These are phyloP conservation scores for Miamiensis avidus DNA, from an alignment of 169 alveolate species.

Conservation along the genomic window DNA sequence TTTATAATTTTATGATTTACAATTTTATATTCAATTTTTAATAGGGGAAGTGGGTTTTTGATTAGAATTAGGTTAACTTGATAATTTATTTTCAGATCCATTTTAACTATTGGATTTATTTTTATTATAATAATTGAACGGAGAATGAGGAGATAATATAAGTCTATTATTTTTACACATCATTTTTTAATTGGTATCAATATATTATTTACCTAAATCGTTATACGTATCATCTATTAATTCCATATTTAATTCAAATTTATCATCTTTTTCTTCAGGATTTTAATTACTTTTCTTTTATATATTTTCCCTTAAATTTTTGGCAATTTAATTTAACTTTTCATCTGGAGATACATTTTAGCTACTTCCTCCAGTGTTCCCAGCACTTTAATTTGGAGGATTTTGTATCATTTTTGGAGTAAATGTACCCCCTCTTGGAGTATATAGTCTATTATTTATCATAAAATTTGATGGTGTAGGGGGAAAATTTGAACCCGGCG, in stretches of 20 bases:
- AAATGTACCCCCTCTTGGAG: neutral
- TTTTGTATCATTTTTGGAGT: neutral
- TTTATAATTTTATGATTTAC: no score
- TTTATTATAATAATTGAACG: neutral
- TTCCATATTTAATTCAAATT: conserved; percentile 16
- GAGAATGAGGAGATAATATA: conserved; percentile 15
- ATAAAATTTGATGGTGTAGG: neutral
- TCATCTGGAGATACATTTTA: neutral
- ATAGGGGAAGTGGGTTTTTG: no score
- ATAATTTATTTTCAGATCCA: no score
- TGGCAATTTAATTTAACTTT: neutral
- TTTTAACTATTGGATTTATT: no score
- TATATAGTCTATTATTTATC: no score
- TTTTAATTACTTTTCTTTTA: neutral
- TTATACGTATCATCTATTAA: conserved; percentile 23
- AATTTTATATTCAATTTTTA: no score
- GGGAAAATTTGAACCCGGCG: neutral
- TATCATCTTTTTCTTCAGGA: conserved; percentile 2
- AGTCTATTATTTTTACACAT: neutral
- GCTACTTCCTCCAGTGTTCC: neutral
- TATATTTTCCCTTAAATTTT: neutral
- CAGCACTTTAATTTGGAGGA: neutral
- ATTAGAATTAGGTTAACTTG: no score
- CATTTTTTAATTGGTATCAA: neutral
- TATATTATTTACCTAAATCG: conserved; percentile 10